Percentiles rank a stretch among this genome's conserved stretches.
Conservation (phyloP, 352 stramenopile genomes). For the Phytophthora pini region DNA sequence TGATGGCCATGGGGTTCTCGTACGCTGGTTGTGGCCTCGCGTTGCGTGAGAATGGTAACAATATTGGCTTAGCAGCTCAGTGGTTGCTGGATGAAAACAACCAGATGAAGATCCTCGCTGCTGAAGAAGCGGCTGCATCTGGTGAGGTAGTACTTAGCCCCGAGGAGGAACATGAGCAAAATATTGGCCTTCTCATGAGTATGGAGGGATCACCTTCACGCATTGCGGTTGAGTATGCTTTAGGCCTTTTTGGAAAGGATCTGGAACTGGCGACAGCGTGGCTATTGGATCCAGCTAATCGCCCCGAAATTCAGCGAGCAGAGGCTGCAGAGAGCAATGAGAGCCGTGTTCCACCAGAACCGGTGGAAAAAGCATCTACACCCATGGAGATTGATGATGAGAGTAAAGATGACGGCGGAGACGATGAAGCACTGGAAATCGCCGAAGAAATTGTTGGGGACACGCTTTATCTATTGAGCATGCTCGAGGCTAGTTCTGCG, state of each 20-base stretch:
- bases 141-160: slow-evolving; percentile 62
- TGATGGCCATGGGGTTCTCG: slow-evolving; percentile 92
- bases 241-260: slow-evolving; percentile 72
- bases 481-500: slow-evolving; percentile 81
- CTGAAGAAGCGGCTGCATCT: slow-evolving; percentile 58
- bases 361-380: slow-evolving; percentile 12
- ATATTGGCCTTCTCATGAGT: slow-evolving; percentile 78
- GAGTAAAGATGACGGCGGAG: slow-evolving; percentile 51
- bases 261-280: slow-evolving; percentile 69
- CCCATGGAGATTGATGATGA: slow-evolving; percentile 62
- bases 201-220: slow-evolving; percentile 58
- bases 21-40: slow-evolving; percentile 79
- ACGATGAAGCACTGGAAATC: slow-evolving; percentile 63
- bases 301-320: slow-evolving; percentile 67
- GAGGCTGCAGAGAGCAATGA: slow-evolving; percentile 31
- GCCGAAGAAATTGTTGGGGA: slow-evolving; percentile 67
- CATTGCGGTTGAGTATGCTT: slow-evolving; percentile 62
- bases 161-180: slow-evolving; percentile 72
- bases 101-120: slow-evolving; percentile 68
- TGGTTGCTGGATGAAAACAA: slow-evolving; percentile 87
- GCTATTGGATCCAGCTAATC: slow-evolving; percentile 66
- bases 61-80: slow-evolving; percentile 76
- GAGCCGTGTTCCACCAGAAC: no score
- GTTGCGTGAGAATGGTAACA: slow-evolving; percentile 69
- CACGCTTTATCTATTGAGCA: slow-evolving; percentile 94